Evolutionary conservation across 768 basidiomycete species (phyloP), one percentile per base, ranked within the genome.

Genomic region (Pleurotus sapidus): DNA sequence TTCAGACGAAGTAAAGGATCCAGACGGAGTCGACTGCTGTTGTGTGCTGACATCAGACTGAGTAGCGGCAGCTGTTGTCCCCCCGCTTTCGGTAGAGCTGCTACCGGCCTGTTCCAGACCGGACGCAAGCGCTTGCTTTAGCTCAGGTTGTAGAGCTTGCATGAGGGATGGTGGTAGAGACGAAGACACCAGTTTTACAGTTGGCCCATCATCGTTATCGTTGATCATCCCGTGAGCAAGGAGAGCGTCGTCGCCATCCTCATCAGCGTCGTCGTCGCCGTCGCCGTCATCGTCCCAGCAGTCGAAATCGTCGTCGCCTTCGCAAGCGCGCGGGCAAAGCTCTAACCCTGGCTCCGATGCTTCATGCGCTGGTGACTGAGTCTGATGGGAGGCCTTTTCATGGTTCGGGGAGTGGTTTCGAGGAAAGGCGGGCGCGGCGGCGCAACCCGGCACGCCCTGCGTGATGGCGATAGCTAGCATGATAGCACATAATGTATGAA

Each of bases 401-500:
- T 25, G 15, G 20, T 12, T n/a, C 25, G 9, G 20, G 30, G 49
- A 50, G 23, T 50, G 49, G 7, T 34, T 11, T 11, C 37, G 25
- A n/a, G 15, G 25, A 50, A 50, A 50, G 49, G 49, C 49, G 49
- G 49, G 49, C 6, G 49, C 49, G 30, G 49, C 49, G n/a, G 20
- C 7, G 11, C 49, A 50, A 30, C 49, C 25, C 37, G 49, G 49
- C 15, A 34, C 49, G 49, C 20, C 42, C 11, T 23, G n/a, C 6
- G 27, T 6, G 49, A 27, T 34, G 27, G 30, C 14, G 30, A 15
- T 20, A 34, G 30, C 49, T 7, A 50, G 27, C 5, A 50, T n/a
- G 15, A 50, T 12, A 11, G 27, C 49, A n/a, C 15, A 30, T 20
- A 34, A 30, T 14, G 23, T 15, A 24, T 48, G 18, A 11, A 15